Percentiles rank a stretch among this genome's conserved stretches.
phyloP scores from a whole-genome alignment of 768 basidiomycete genomes.

The Coprinopsis marcescibilis region DNA sequence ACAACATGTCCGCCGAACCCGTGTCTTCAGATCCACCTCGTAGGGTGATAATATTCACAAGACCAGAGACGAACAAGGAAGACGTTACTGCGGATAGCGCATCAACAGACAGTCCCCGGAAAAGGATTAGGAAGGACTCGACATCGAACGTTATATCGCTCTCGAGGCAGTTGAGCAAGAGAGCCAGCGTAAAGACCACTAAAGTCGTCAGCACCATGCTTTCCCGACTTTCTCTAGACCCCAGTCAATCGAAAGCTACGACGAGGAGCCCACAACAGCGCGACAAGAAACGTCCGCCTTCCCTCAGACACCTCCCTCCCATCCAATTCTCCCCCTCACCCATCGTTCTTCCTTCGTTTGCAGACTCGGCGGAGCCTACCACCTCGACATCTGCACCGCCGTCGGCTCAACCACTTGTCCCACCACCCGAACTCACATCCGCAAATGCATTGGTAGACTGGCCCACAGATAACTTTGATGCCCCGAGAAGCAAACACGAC shows the following conservation, averaged over 20 bases:
- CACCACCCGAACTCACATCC: background rate
- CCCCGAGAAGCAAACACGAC: background rate
- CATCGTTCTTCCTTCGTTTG: background rate
- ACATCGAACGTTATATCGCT: background rate
- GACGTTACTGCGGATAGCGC: too few relatives aligned
- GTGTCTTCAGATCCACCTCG: too few relatives aligned
- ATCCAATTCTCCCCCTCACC: background rate
- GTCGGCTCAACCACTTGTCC: background rate
- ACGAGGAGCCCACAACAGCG: background rate
- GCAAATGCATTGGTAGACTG: background rate
- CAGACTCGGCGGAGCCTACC: too few relatives aligned
- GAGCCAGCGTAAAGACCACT: background rate
- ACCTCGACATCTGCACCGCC: too few relatives aligned
- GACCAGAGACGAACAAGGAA: too few relatives aligned
- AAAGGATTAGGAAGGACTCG: too few relatives aligned
- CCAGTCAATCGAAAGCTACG: background rate
- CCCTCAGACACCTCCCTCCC: background rate
- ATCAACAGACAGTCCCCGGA: too few relatives aligned
- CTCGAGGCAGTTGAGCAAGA: background rate
- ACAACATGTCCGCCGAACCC: too few relatives aligned
- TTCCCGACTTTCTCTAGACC: background rate
- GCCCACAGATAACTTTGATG: background rate
- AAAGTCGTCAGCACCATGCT: background rate
- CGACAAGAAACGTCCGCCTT: background rate
- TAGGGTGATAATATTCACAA: too few relatives aligned